Evolutionary conservation across 495 filamentous ascomycete genomes (phyloP).

Genomic region (Diplogelasinospora grovesii): DNA sequence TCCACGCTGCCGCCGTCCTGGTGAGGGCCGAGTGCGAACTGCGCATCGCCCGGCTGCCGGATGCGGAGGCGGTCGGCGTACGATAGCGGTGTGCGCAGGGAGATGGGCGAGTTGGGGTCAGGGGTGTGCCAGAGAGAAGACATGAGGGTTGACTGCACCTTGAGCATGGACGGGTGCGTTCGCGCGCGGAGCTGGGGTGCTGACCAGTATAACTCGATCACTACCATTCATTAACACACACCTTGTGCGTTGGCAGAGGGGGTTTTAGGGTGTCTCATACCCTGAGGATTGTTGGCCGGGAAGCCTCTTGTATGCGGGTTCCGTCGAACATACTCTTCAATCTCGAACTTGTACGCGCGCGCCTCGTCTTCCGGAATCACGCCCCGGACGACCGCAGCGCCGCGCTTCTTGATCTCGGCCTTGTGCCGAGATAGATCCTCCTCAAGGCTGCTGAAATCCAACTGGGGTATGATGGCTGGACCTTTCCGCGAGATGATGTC

Average conservation of each 20-base stretch:
- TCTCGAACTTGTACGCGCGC: slow-evolving; percentile 48
- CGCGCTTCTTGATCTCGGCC: slow-evolving; percentile 52
- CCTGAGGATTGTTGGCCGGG: too few relatives aligned
- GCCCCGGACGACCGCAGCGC: slow-evolving; percentile 56
- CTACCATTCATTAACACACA: too few relatives aligned
- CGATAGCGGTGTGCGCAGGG: slow-evolving; percentile 51
- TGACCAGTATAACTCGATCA: slow-evolving; percentile 89
- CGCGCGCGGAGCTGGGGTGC: slow-evolving; percentile 67
- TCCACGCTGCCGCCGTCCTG: slow-evolving; percentile 80
- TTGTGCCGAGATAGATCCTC: slow-evolving; percentile 34
- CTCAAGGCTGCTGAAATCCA: slow-evolving; percentile 50
- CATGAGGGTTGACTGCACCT: slow-evolving; percentile 66
- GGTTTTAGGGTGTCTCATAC: too few relatives aligned
- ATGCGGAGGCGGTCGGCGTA: slow-evolving; percentile 86
- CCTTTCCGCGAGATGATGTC: slow-evolving; percentile 35
- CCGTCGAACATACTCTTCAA: slow-evolving; percentile 53
- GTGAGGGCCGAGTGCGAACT: slow-evolving; percentile 81
- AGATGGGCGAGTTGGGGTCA: slow-evolving; percentile 54
- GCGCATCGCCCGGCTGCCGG: slow-evolving; percentile 62
- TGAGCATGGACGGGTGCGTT: slow-evolving; percentile 62
- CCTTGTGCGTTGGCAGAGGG: slow-evolving; percentile 51
- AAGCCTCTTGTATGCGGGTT: slow-evolving; percentile 56
- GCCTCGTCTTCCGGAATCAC: slow-evolving; percentile 56
- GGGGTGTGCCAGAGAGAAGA: slow-evolving; percentile 61
- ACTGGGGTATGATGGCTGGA: slow-evolving; percentile 47